Evolutionary conservation across 768 basidiomycete species (phyloP), one percentile per base, ranked within the genome.

Genomic region (Psilocybe tampanensis): DNA sequence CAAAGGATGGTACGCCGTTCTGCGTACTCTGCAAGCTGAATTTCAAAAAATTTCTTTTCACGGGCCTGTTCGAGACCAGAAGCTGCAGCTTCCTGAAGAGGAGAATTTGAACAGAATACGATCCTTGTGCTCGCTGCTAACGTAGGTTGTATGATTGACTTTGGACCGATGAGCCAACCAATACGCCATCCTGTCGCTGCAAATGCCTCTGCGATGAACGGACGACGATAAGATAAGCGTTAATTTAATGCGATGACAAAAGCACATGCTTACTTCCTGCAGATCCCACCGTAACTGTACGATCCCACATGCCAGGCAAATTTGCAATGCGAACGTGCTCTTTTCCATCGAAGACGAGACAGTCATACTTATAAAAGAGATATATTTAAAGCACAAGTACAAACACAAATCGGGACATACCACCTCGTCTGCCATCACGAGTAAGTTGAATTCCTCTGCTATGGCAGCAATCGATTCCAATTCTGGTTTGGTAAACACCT

Each of bases 251-350:
- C 39, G 36, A 42, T 23, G 41, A 13, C 47, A 50, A 51, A 50
- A 47, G 39, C 9, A 39, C 44, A 54, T 41, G 44, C 87, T 76
- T 73, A 94, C 94, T 96, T 64, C 95, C 95, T 24, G 92, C 95
- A n/a, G 94, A 95, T 39, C 90, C 87, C 53, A 98, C 92, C 7
- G 96, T 98, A 42, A 99, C 87, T 0, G 97, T 99, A 43, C 97
- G 86, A 62, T 98, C 92, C 95, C 95, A 98, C 92, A 98, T 97
- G 19, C 94, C 93, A 5, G 95, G 95, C n/a, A 99, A 80, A 33
- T 79, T 92, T 3, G 96, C 95, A 64, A 98, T 90, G 52, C 96
- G 88, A 53, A 95, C 78, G 71, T 99, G 97, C 66, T 96, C 88
- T 66, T 89, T 88, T 33, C 81, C 85, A 64, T 95, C 92, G 63